Percentiles rank a stretch among this genome's conserved stretches.
phyloP scores from a whole-genome alignment of 257 asterid genomes.

The Vinca minor region DNA sequence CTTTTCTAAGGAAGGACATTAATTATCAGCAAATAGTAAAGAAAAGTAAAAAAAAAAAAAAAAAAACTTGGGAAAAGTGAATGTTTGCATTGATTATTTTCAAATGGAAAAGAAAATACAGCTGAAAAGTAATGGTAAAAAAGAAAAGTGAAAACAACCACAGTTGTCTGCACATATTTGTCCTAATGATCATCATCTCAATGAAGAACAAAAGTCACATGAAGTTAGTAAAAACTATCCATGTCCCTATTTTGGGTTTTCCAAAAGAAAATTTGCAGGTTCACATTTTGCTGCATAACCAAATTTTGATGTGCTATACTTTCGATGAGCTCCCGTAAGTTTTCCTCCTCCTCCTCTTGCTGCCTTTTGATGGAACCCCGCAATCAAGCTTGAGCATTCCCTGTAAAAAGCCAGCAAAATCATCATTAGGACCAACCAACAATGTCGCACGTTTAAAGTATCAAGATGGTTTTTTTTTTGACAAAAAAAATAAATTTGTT shows the following conservation, averaged over 20 bases:
- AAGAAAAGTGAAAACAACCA: too few relatives aligned
- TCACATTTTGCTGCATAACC: constrained; percentile 67
- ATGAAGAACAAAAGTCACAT: constrained; percentile 30
- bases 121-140: neutral
- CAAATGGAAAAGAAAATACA: constrained; percentile 6
- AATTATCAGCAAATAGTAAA: too few relatives aligned
- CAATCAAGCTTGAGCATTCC: constrained; percentile 54
- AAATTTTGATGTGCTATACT: constrained; percentile 62
- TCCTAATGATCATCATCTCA: constrained; percentile 8
- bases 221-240: constrained; percentile 33
- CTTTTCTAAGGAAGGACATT: too few relatives aligned
- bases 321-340: constrained; percentile 68
- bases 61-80: neutral
- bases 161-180: too few relatives aligned
- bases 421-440: too few relatives aligned
- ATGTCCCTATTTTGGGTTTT: constrained; percentile 37
- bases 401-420: constrained; percentile 23
- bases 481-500: too few relatives aligned
- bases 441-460: too few relatives aligned
- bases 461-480: too few relatives aligned
- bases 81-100: constrained; percentile 7
- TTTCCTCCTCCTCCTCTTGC: constrained; percentile 60
- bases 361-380: constrained; percentile 51
- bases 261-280: constrained; percentile 60
- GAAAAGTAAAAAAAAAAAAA: too few relatives aligned